These are phyloP conservation scores for Candida gorgasii DNA, from an alignment of 805 yeast species.

Conservation along the genomic window DNA sequence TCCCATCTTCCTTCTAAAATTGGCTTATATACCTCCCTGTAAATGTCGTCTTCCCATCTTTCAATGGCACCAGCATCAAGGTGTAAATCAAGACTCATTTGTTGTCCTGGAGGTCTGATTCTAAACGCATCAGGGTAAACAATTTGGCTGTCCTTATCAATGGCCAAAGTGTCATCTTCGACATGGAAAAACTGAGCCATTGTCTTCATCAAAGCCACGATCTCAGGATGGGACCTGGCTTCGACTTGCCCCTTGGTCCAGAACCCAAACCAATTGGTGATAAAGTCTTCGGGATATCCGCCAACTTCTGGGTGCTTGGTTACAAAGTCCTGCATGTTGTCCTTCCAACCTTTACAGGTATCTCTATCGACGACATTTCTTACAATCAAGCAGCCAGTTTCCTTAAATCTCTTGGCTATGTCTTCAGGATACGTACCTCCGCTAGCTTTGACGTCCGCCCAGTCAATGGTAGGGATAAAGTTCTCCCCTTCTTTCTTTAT, in stretches of 20 bases:
- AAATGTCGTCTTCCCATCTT: constrained; percentile 44
- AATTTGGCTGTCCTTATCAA: constrained; percentile 29
- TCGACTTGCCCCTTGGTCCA: constrained; percentile 41
- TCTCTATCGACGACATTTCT: constrained; percentile 29
- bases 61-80: constrained; percentile 45
- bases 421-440: constrained; percentile 13
- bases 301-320: constrained; percentile 27
- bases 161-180: constrained; percentile 22
- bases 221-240: constrained; percentile 40
- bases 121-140: constrained; percentile 46
- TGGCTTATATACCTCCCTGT: constrained; percentile 30
- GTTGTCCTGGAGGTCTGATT: constrained; percentile 40
- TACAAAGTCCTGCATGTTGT: constrained; percentile 24
- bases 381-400: constrained; percentile 30
- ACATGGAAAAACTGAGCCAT: constrained; percentile 32
- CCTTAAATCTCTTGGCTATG: constrained; percentile 9
- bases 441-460: constrained; percentile 14
- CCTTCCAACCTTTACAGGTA: constrained; percentile 23
- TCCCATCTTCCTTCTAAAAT: constrained; percentile 43
- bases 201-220: constrained; percentile 23
- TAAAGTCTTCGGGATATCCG: constrained; percentile 25
- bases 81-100: constrained; percentile 36
- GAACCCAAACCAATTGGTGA: constrained; percentile 31
- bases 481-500: constrained; percentile 11
- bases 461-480: constrained; percentile 16